phyloP scores from a whole-genome alignment of 2,329 filamentous ascomycete species.

The Ramularia endophylla region DNA sequence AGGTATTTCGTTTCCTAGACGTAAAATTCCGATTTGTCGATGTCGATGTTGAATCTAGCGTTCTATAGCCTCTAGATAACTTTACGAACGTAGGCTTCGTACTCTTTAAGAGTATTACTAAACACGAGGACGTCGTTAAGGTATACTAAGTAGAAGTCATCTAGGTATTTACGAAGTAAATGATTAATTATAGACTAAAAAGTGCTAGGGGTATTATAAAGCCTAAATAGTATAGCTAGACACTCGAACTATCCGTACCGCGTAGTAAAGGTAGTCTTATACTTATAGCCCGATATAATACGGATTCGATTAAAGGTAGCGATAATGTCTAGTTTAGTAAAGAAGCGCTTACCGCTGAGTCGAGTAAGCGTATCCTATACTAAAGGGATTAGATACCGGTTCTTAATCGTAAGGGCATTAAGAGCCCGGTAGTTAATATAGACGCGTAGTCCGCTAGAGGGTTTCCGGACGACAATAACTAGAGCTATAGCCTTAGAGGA shows the following conservation, averaged over 20 bases:
- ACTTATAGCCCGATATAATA: background rate
- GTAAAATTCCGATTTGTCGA: too few species aligned
- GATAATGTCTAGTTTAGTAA: background rate
- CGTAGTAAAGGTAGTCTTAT: constrained; percentile 1
- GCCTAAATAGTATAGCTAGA: too few species aligned
- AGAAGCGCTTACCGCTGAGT: too few species aligned
- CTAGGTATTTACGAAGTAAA: background rate
- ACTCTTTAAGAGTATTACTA: background rate
- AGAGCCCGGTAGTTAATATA: constrained; percentile 1
- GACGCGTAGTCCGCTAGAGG: background rate
- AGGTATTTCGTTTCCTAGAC: background rate
- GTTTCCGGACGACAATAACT: background rate
- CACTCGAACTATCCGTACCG: too few species aligned
- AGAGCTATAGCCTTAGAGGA: background rate
- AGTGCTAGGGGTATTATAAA: too few species aligned
- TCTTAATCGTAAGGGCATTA: background rate
- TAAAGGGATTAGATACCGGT: too few species aligned
- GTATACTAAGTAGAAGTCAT: background rate
- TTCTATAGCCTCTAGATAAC: background rate
- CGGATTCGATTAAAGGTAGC: background rate
- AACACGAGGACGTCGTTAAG: background rate
- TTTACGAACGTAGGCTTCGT: background rate
- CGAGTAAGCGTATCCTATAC: too few species aligned
- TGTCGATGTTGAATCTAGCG: too few species aligned
- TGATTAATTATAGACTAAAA: background rate